Evolutionary conservation across 805 yeast genomes (phyloP), one percentile per base, ranked within the genome.

Genomic region (Zygotorulaspora danielsina): DNA sequence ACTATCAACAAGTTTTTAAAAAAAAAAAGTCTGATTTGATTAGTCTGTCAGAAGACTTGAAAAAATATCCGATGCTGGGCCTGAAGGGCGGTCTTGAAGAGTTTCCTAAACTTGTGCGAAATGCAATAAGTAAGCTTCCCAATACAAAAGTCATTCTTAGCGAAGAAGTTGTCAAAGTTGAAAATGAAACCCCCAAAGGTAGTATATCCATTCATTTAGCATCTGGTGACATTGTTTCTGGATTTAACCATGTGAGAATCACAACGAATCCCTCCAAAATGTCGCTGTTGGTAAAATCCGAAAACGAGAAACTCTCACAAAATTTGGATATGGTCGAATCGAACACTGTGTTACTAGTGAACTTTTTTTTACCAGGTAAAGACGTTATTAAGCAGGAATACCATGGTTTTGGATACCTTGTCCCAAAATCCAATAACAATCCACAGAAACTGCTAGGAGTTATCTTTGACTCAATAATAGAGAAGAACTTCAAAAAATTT

Each of bases 391-490:
- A 62, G 3, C 36, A 46, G 19, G 59, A 59, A 7, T 58, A 65
- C 21, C 69, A 73, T 42, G 95, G 97, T 26, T 90, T 90, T 70
- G 98, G 98, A 1, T 86, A 83, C 51, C 70, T 90, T 33, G 83
- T 89, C 7, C 98, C 98, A 6, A 51, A 58, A 38, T 50, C 63
- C 3, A 54, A 58, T 29, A 34, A 49, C 5, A 79, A 80, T 47
- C 69, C 72, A 3, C 78, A 77, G 34, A 68, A 74, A 13, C 63
- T 88, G 11, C 66, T 90, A 20, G 98, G 98, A 2, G 86, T 87
- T 5, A 87, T 93, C 13, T 90, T 82, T 63, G 97, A 90, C 60
- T 85, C 96, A 1, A 87, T 86, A 39, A 76, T 86, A 16, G 93
- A 84, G 53, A 72, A 75, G 48, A 73, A 78, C 36, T 63, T 75